These are phyloP conservation scores for Butyriboletus appendiculatus DNA, from an alignment of 1,284 basidiomycete species.

Conservation along the genomic window DNA sequence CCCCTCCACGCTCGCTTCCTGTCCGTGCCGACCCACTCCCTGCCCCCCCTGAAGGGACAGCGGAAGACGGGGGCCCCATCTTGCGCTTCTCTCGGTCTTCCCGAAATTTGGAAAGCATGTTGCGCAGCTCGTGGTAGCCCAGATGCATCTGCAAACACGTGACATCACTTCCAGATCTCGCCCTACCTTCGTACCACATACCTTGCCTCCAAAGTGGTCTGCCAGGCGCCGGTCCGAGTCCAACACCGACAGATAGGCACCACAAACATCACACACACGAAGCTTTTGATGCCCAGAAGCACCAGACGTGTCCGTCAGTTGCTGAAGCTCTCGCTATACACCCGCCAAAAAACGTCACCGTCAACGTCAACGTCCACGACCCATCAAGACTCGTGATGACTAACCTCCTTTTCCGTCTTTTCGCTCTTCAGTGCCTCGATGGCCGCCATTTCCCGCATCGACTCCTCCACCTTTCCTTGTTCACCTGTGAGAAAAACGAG, in stretches of 20 bases:
- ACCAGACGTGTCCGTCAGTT: conserved; percentile 96
- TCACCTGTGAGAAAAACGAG: conserved; percentile 58
- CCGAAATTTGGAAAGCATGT: conserved; percentile 87
- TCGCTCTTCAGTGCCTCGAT: conserved; percentile 98
- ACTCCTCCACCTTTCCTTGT: conserved; percentile 97
- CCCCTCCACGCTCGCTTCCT: conserved; percentile 44
- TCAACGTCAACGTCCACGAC: conserved; percentile 5
- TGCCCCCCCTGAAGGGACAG: conserved; percentile 24
- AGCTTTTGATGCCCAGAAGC: conserved; percentile 99
- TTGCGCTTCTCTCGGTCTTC: conserved; percentile 87
- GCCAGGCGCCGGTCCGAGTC: conserved; percentile 98
- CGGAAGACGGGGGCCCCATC: conserved; percentile 48
- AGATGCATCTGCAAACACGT: conserved; percentile 84
- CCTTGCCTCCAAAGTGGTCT: conserved; percentile 99
- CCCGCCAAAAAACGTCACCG: conserved; percentile 1
- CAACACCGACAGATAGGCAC: conserved; percentile 95
- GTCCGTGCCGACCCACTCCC: conserved; percentile 39
- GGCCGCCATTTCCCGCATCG: conserved; percentile 95
- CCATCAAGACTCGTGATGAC: conserved; percentile 21
- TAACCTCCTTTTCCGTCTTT: conserved; percentile 93
- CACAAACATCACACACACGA: conserved; percentile 98
- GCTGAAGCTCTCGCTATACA: conserved; percentile 85
- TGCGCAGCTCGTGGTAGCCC: conserved; percentile 96
- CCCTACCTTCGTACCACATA: conserved; percentile 38
- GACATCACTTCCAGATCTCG: conserved; percentile 19